phyloP scores from a whole-genome alignment of 495 filamentous ascomycete species.

The Darksidea phi region DNA sequence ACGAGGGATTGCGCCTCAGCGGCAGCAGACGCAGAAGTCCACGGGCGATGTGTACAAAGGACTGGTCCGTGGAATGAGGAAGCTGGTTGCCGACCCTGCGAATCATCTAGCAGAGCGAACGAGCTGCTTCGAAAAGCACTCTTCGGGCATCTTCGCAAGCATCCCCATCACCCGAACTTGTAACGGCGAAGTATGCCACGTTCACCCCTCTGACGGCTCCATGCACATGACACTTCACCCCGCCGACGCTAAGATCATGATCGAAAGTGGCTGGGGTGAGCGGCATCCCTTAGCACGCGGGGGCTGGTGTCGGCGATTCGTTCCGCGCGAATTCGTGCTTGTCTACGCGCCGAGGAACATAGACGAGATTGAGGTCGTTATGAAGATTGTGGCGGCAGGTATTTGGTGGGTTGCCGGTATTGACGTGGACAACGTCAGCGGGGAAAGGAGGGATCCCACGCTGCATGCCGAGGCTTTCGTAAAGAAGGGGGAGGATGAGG shows the following conservation, averaged over 20 bases:
- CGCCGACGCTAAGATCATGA: conserved; percentile 70
- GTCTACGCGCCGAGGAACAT: conserved; percentile 78
- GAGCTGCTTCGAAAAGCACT: conserved; percentile 79
- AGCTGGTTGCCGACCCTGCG: conserved; percentile 50
- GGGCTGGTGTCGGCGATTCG: conserved; percentile 54
- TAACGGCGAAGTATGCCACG: conserved; percentile 76
- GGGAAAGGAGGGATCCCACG: conserved; percentile 15
- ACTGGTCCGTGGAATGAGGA: conserved; percentile 52
- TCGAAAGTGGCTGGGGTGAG: conserved; percentile 85
- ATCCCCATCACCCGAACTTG: conserved; percentile 60
- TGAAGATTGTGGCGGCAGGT: conserved; percentile 68
- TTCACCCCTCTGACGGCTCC: conserved; percentile 71
- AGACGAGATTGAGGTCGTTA: conserved; percentile 65
- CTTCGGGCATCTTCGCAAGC: conserved; percentile 66
- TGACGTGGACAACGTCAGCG: conserved; percentile 19
- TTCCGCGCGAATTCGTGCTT: conserved; percentile 70
- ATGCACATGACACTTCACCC: conserved; percentile 77
- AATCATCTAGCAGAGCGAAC: conserved; percentile 58
- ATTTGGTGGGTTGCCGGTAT: conserved; percentile 60
- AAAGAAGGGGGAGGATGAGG: too few species aligned
- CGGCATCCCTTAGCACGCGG: conserved; percentile 76
- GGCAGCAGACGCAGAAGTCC: conserved; percentile 68
- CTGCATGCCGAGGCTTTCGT: not conserved
- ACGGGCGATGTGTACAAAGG: conserved; percentile 51
- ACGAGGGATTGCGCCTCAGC: conserved; percentile 74